These are phyloP conservation scores for Rutstroemia sp. DNA, from an alignment of 2,329 filamentous ascomycete species.

Conservation along the genomic window DNA sequence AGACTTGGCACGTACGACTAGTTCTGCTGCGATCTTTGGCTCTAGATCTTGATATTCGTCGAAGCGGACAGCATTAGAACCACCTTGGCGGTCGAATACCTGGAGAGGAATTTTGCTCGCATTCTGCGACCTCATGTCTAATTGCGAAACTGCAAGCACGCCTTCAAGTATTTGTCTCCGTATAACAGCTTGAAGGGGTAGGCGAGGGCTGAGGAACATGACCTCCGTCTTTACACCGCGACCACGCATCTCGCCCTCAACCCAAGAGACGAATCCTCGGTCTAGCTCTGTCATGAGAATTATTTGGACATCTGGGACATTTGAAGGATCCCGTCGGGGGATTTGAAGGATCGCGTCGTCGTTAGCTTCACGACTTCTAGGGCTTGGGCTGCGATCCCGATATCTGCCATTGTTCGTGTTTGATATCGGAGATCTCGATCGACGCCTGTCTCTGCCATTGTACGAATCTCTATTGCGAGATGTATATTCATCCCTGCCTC, in stretches of 20 bases:
- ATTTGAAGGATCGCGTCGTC: slow-evolving; percentile 60
- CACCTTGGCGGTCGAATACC: slow-evolving; percentile 73
- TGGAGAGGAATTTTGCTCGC: slow-evolving; percentile 71
- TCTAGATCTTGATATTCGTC: slow-evolving; percentile 84
- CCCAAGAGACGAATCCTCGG: slow-evolving; percentile 73
- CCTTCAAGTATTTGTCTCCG: slow-evolving; percentile 82
- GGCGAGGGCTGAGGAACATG: slow-evolving; percentile 69
- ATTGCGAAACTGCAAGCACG: slow-evolving; percentile 74
- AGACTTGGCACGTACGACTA: slow-evolving; percentile 66
- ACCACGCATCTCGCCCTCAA: slow-evolving; percentile 67
- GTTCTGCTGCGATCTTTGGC: slow-evolving; percentile 68
- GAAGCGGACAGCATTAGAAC: slow-evolving; percentile 66
- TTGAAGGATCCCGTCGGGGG: slow-evolving; percentile 61
- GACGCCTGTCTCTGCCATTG: slow-evolving; percentile 39
- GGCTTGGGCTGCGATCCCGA: slow-evolving; percentile 64
- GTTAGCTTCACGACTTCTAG: slow-evolving; percentile 46
- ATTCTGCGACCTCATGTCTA: slow-evolving; percentile 62
- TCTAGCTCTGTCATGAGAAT: slow-evolving; percentile 73
- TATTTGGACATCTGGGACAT: slow-evolving; percentile 86
- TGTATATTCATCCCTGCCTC: slow-evolving; percentile 21
- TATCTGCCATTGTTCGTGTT: slow-evolving; percentile 45
- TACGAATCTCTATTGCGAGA: slow-evolving; percentile 16
- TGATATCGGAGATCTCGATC: slow-evolving; percentile 60
- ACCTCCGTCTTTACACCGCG: slow-evolving; percentile 70
- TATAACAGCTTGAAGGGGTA: slow-evolving; percentile 72